Evolutionary conservation across 1,139 yeast genomes (phyloP), one percentile per base, ranked within the genome.

Genomic region (Protomyces lactucae-debilis): DNA sequence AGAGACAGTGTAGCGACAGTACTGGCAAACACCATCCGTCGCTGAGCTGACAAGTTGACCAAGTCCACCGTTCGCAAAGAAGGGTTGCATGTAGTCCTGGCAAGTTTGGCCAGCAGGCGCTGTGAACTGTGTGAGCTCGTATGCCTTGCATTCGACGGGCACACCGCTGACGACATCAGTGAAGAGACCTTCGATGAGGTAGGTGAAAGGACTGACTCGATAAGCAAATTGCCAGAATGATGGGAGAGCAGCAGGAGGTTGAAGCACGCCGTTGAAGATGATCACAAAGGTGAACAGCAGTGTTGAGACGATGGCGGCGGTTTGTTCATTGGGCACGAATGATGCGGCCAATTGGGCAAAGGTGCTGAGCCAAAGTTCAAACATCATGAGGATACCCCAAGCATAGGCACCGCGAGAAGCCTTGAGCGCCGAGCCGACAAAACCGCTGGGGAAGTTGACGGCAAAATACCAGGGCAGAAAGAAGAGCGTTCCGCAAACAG

Each of bases 161-260:
- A 86, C 81, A 18, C 81, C 78, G 67, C 86, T 87, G 39, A 86
- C 74, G 66, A 85, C 75, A 10, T 78, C 67, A 25, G 83, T 75
- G 55, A 85, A 78, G 71, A 86, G 76, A 52, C 85, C 85, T 64
- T 84, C 85, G 63, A 87, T 80, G 69, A 84, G 78, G 71, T 86
- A 87, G 0, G 90, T 85, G 74, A 83, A 82, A 28, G 93, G 93
- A 5, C 88, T 83, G 1, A 82, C 81, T 71, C 85, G 82, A 76
- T 85, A 83, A 88, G 87, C 85, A 78, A 87, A 89, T 67, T 71
- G 78, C 80, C 80, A 87, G 76, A 87, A 86, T 1, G 85, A 84
- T n/a, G 87, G 88, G 82, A 85, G 80, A 65, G 82, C 76, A 2
- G 71, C 65, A 23, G 75, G 76, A 16, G 87, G 86, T 72, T 84